These are phyloP conservation scores for Xylariaceae sp. DNA, from an alignment of 2,329 filamentous ascomycete species.

Conservation along the genomic window DNA sequence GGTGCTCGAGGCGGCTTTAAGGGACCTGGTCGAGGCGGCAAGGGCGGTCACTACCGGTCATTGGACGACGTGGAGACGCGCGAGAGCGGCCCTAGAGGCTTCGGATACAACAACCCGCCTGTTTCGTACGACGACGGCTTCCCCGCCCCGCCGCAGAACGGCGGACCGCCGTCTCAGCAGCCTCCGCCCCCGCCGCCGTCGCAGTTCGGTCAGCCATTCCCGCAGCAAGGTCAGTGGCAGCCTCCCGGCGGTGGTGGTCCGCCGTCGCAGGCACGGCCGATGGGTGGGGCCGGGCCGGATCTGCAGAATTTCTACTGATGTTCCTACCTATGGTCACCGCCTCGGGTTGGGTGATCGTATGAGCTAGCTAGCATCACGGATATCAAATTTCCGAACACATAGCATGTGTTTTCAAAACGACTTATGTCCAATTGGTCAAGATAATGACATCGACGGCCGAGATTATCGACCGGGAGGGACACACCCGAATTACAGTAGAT, in stretches of 20 bases:
- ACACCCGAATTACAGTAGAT: too few relatives aligned
- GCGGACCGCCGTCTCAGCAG: background rate
- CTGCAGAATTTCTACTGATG: constrained; percentile 46
- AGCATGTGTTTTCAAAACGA: too few relatives aligned
- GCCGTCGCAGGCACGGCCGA: constrained; percentile 10
- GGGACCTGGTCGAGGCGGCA: constrained; percentile 39
- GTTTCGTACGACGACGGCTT: constrained; percentile 53
- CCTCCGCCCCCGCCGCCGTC: constrained; percentile 12
- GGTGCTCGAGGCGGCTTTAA: constrained; percentile 41
- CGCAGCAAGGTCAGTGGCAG: constrained; percentile 30
- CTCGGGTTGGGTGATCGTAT: too few relatives aligned
- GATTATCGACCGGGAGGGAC: too few relatives aligned
- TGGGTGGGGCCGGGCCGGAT: constrained; percentile 35
- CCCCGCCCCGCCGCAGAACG: constrained; percentile 28
- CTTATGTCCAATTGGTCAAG: too few relatives aligned
- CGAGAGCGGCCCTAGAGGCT: constrained; percentile 49
- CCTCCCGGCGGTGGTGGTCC: constrained; percentile 23
- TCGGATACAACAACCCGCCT: constrained; percentile 33
- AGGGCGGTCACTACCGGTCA: constrained; percentile 60
- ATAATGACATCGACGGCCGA: too few relatives aligned
- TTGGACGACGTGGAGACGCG: constrained; percentile 65
- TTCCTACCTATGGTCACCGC: background rate
- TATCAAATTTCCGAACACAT: too few relatives aligned
- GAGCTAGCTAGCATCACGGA: too few relatives aligned
- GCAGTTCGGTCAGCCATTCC: constrained; percentile 25